Percentiles rank a stretch among this genome's conserved stretches.
phyloP scores from a whole-genome alignment of 2,329 filamentous ascomycete genomes.

The Fusarium duplospermum region DNA sequence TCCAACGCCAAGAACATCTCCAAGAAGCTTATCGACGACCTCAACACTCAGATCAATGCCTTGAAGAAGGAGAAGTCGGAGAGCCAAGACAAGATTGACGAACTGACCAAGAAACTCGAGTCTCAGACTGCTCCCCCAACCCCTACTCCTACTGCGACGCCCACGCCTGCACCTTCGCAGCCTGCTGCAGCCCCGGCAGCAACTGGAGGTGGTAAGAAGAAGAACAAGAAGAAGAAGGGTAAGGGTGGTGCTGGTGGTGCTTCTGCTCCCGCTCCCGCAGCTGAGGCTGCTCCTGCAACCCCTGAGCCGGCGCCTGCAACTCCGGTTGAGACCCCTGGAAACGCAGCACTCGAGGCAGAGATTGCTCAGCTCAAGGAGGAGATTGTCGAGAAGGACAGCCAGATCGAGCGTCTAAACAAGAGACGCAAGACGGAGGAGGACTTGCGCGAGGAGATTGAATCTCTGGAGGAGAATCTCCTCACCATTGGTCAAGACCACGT shows the following conservation, averaged over 20 bases:
- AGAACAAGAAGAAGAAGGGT: constrained; percentile 93
- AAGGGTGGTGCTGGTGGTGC: constrained; percentile 70
- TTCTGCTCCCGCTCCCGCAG: constrained; percentile 44
- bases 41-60: constrained; percentile 51
- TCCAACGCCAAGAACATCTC: constrained; percentile 54
- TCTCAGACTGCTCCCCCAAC: constrained; percentile 25
- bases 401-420: constrained; percentile 77
- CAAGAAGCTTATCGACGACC: constrained; percentile 55
- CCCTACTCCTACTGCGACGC: constrained; percentile 33
- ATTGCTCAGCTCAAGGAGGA: constrained; percentile 64
- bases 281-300: constrained; percentile 51
- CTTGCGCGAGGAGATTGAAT: constrained; percentile 86
- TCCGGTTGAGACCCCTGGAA: constrained; percentile 44
- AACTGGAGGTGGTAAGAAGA: constrained; percentile 58
- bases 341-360: constrained; percentile 59
- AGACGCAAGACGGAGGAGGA: constrained; percentile 82
- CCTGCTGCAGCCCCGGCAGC: constrained; percentile 41
- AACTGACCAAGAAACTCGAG: constrained; percentile 59
- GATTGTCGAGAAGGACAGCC: constrained; percentile 73
- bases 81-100: constrained; percentile 50
- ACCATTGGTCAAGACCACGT: constrained; percentile 86
- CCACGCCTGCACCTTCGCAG: constrained; percentile 41
- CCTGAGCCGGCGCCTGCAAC: constrained; percentile 50
- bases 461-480: constrained; percentile 81
- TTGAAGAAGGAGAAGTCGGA: constrained; percentile 50